These are phyloP conservation scores for Porpolomopsis calyptriformis DNA, from an alignment of 768 basidiomycete genomes.

Conservation along the genomic window DNA sequence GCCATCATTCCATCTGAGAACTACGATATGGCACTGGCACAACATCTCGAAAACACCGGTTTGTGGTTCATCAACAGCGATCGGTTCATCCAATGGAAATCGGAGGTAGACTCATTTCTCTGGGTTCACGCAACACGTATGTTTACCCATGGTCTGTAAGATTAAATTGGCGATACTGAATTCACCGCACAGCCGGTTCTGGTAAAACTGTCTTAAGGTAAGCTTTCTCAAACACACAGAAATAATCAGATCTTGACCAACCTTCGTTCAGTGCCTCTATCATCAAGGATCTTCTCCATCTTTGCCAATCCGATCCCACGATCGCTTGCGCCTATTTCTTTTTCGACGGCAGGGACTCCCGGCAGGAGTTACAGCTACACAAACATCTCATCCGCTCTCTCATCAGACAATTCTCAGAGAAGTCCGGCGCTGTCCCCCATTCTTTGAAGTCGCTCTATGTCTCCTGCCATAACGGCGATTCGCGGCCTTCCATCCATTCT, in stretches of 20 bases:
- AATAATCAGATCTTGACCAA: too few species aligned
- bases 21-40: neutral
- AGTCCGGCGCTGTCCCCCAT: neutral
- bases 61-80: neutral
- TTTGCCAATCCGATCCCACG: neutral
- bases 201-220: neutral
- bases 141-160: neutral
- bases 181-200: neutral
- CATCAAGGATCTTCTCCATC: neutral
- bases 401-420: constrained; percentile 12
- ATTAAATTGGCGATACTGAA: neutral
- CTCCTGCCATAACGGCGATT: neutral
- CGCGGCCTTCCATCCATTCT: neutral
- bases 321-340: constrained; percentile 14
- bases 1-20: neutral
- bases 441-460: neutral
- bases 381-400: constrained; percentile 13
- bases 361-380: constrained; percentile 4
- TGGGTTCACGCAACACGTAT: constrained; percentile 1
- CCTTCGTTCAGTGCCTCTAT: neutral
- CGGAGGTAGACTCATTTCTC: neutral
- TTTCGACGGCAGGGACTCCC: constrained; percentile 13
- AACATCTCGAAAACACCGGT: neutral
- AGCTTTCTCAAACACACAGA: too few species aligned
- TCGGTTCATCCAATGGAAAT: neutral